A percentile compares a stretch with the other conserved stretches of the same genome.
Conservation (phyloP, 371 early-diverging fungal genomes). For the Smittium culicis region DNA sequence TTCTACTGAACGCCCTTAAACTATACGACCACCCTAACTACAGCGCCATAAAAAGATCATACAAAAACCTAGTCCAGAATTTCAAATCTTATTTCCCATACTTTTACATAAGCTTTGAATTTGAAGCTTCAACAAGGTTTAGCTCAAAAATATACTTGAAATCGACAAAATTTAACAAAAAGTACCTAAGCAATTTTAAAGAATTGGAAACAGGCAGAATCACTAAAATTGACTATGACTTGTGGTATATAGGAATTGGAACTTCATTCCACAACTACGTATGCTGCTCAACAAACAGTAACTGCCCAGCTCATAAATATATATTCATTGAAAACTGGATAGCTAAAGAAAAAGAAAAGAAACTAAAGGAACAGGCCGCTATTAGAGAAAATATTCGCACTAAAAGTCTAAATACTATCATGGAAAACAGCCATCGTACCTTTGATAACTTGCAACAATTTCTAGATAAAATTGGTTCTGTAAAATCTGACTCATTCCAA, state of each 20-base stretch:
- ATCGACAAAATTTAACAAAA: background rate
- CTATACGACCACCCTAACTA: background rate
- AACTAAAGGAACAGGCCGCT: too few species aligned
- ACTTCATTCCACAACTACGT: background rate
- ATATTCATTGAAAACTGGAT: conserved; percentile 4
- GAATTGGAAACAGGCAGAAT: background rate
- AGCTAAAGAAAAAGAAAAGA: too few species aligned
- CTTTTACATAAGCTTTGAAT: background rate
- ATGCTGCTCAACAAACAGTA: background rate
- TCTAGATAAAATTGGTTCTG: too few species aligned
- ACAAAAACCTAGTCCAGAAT: background rate
- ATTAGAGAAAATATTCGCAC: too few species aligned
- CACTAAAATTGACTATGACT: background rate
- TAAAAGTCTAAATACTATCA: too few species aligned
- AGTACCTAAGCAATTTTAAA: background rate
- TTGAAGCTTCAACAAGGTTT: background rate
- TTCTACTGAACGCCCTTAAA: conserved; percentile 1
- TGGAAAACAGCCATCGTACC: too few species aligned
- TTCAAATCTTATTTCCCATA: background rate
- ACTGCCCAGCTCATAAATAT: background rate
- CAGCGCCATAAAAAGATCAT: background rate
- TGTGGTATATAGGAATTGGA: background rate
- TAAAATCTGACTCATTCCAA: too few species aligned
- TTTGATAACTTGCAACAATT: too few species aligned
- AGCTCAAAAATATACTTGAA: background rate